Conservation (phyloP, 163 green algal species). For the Scenedesmus sp. region DNA sequence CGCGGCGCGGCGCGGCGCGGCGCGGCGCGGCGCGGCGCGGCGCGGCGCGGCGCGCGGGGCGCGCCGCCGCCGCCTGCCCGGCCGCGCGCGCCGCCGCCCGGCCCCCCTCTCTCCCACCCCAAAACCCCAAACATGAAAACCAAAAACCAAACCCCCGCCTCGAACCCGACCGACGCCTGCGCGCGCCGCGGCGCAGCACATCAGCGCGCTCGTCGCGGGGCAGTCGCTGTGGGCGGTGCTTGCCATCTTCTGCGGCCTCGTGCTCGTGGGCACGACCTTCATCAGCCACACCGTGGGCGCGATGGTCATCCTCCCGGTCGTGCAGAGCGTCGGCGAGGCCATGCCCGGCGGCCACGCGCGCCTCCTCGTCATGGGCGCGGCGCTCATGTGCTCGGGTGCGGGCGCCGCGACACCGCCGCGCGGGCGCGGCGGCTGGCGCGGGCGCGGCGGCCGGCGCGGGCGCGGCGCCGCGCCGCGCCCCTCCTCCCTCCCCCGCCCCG, state of each 20-base stretch:
- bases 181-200: slow-evolving; percentile 22
- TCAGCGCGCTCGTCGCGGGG: slow-evolving; percentile 42
- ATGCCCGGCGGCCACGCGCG: slow-evolving; percentile 70
- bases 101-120: background rate
- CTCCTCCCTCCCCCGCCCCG: too few species aligned
- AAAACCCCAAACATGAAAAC: background rate
- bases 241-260: slow-evolving; percentile 71
- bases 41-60: background rate
- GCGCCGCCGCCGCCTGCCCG: too few species aligned
- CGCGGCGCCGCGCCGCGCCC: too few species aligned
- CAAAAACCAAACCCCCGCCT: background rate
- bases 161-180: too few species aligned
- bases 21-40: background rate
- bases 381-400: slow-evolving; percentile 78
- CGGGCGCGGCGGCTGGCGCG: too few species aligned
- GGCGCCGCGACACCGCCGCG: too few species aligned
- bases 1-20: background rate
- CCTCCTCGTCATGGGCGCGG: slow-evolving; percentile 80
- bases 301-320: slow-evolving; percentile 86
- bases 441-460: too few species aligned
- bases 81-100: background rate
- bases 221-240: slow-evolving; percentile 61
- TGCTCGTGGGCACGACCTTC: slow-evolving; percentile 75
- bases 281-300: slow-evolving; percentile 83
- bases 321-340: slow-evolving; percentile 70